Evolutionary conservation across 1,284 basidiomycete genomes (phyloP).

Genomic region (Sanghuangporus baumii): DNA sequence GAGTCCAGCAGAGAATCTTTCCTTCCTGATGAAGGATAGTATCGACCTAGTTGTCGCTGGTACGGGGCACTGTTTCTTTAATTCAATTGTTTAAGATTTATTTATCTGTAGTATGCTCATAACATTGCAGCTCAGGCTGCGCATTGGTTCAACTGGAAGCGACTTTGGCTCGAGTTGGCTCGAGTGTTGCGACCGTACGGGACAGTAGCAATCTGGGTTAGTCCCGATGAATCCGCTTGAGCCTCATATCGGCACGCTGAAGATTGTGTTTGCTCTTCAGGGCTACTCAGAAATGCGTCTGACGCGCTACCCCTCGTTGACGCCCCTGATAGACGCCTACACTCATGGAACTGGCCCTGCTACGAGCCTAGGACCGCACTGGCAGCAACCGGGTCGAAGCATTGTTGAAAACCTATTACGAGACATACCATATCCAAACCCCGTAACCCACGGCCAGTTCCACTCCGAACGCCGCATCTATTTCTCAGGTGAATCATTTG

Average conservation of each 20-base stretch:
- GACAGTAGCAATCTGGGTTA: constrained; percentile 72
- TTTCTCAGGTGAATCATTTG: constrained; percentile 42
- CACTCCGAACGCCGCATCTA: constrained; percentile 45
- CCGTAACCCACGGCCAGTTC: constrained; percentile 31
- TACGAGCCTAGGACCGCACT: constrained; percentile 66
- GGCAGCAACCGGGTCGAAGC: constrained; percentile 74
- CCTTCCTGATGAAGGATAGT: constrained; percentile 44
- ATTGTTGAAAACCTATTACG: constrained; percentile 71
- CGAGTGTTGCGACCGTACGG: constrained; percentile 64
- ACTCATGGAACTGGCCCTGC: constrained; percentile 47
- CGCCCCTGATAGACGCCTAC: constrained; percentile 56
- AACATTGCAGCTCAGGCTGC: constrained; percentile 62
- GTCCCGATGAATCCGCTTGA: constrained; percentile 19
- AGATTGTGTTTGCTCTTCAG: constrained; percentile 30
- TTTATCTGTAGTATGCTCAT: not conserved
- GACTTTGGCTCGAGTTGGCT: constrained; percentile 65
- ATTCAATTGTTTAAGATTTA: not conserved
- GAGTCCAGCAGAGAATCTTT: constrained; percentile 51
- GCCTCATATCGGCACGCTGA: not conserved
- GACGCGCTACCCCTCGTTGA: constrained; percentile 50
- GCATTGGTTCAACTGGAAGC: constrained; percentile 82
- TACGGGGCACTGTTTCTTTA: constrained; percentile 23
- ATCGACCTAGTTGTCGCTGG: constrained; percentile 77
- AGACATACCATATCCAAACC: constrained; percentile 56
- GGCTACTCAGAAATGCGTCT: constrained; percentile 78